phyloP scores from a whole-genome alignment of 1,284 basidiomycete species.

The Lignosus rhinocerotis region DNA sequence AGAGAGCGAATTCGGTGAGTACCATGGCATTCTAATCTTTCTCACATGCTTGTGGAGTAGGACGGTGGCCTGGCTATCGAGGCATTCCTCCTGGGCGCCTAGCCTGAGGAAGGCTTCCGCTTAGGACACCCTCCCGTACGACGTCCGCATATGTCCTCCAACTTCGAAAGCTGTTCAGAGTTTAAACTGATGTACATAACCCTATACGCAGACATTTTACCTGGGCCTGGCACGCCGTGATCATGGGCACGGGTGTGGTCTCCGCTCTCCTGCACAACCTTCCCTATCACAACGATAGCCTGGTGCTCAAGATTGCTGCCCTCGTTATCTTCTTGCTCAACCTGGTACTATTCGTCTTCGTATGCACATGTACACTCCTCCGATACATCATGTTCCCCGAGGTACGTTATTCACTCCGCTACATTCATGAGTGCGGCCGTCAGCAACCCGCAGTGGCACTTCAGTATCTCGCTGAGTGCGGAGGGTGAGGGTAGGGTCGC shows the following conservation, averaged over 20 bases:
- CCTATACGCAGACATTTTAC: conserved; percentile 40
- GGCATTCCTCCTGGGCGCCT: not conserved
- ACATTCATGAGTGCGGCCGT: not conserved
- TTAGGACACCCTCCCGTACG: not conserved
- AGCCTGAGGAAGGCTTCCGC: not conserved
- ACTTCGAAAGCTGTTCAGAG: not conserved
- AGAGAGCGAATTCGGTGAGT: conserved; percentile 29
- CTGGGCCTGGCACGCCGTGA: conserved; percentile 47
- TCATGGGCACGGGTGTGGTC: conserved; percentile 47
- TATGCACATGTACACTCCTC: conserved; percentile 40
- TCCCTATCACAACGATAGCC: conserved; percentile 39
- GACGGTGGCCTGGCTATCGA: not conserved
- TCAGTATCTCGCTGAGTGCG: too few relatives aligned
- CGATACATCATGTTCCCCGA: conserved; percentile 54
- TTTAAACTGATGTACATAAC: not conserved
- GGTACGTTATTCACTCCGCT: conserved; percentile 14
- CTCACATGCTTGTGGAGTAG: not conserved
- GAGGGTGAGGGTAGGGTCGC: too few relatives aligned
- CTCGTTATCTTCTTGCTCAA: conserved; percentile 54
- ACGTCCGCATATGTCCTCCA: too few relatives aligned
- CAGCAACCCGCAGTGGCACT: not conserved
- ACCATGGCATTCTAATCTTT: not conserved
- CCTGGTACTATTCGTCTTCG: conserved; percentile 50
- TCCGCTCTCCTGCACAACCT: conserved; percentile 42
- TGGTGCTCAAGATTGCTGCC: conserved; percentile 35